Evolutionary conservation across 2,329 filamentous ascomycete species (phyloP).

Genomic region (Fusarium sp.): DNA sequence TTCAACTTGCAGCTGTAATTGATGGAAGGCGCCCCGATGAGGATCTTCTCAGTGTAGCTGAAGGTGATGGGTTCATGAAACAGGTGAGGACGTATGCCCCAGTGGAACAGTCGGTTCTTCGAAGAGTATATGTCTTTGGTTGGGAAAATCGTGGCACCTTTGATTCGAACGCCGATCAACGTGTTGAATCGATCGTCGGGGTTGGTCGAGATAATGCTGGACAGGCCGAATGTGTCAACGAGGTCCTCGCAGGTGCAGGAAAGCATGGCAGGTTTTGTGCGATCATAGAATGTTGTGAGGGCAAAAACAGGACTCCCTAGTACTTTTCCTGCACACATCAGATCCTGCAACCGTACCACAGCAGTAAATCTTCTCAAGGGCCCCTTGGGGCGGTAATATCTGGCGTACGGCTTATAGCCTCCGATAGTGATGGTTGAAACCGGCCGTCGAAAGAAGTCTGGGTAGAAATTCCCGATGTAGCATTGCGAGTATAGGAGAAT

Average conservation of each 20-base stretch:
- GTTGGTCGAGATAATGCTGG: background rate
- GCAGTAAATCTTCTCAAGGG: no score
- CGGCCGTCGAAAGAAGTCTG: no score
- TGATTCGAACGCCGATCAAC: background rate
- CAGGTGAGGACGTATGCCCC: background rate
- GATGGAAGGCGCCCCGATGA: background rate
- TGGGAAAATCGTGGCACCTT: background rate
- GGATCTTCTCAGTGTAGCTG: background rate
- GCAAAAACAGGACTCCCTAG: background rate
- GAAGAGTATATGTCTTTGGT: background rate
- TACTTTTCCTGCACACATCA: background rate
- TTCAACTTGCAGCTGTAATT: background rate
- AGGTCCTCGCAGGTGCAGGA: background rate
- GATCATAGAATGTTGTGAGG: background rate
- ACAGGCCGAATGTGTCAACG: background rate
- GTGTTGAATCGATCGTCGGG: background rate
- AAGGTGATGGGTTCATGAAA: background rate
- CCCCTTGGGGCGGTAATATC: no score
- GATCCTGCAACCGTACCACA: background rate
- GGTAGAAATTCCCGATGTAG: no score
- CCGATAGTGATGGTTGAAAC: no score
- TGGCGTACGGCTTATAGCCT: no score
- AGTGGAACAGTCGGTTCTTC: background rate
- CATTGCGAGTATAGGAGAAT: no score
- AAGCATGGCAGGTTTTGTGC: background rate